A percentile compares a stretch with the other conserved stretches of the same genome.
phyloP scores from a whole-genome alignment of 192 early-diverging fungal species.

The Neocallimastix lanati region DNA sequence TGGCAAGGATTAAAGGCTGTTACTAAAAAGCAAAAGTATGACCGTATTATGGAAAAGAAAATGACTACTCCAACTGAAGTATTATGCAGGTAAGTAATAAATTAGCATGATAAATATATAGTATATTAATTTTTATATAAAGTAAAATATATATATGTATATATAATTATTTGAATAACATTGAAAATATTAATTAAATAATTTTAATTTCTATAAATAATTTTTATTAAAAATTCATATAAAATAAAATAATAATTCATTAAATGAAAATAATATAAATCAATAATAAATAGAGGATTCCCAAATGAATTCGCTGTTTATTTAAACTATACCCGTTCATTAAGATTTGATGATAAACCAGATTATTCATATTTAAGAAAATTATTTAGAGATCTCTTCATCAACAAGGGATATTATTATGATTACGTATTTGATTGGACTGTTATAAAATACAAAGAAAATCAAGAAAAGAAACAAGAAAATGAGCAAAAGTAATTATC shows the following conservation, averaged over 20 bases:
- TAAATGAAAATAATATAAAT: too few species aligned
- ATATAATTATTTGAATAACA: background rate
- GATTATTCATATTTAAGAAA: slow-evolving; percentile 78
- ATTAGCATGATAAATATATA: too few species aligned
- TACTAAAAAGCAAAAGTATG: slow-evolving; percentile 85
- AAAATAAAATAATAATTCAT: too few species aligned
- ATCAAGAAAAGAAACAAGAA: slow-evolving; percentile 2
- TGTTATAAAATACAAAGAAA: slow-evolving; percentile 24
- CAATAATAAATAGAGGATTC: slow-evolving; percentile 35
- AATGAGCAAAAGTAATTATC: slow-evolving; percentile 1
- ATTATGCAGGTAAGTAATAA: slow-evolving; percentile 38
- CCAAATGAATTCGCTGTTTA: slow-evolving; percentile 76
- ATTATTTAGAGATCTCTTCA: slow-evolving; percentile 67
- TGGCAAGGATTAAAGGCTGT: slow-evolving; percentile 84
- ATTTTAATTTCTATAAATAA: background rate
- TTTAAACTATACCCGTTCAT: slow-evolving; percentile 64
- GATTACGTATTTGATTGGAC: slow-evolving; percentile 89
- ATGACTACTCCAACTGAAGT: slow-evolving; percentile 67
- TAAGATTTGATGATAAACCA: slow-evolving; percentile 81
- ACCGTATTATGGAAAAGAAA: slow-evolving; percentile 87
- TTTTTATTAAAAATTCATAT: too few species aligned
- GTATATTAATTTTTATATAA: too few species aligned
- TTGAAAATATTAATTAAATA: background rate
- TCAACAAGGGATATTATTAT: slow-evolving; percentile 62
- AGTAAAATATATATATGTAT: too few species aligned